Base-by-base conservation (phyloP, 2,329 filamentous ascomycete species). In the Fusarium sp. region DNA sequence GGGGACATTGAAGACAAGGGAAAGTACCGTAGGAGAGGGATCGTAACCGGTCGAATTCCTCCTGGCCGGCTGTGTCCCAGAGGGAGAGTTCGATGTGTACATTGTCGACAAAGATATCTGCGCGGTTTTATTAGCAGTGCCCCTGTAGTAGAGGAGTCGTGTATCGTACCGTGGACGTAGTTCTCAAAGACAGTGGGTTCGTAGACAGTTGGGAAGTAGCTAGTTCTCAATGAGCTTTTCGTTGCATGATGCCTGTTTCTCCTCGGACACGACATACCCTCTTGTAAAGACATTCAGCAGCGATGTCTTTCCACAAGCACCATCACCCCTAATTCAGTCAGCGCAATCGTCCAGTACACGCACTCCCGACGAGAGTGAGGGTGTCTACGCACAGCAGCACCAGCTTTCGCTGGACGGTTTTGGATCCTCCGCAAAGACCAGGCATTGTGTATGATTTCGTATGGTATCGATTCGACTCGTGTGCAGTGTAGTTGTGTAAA, bases 161-260 rank as follows among this genome's bases (percentile, higher is more conserved):
- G 34, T 15, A 17, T 49, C 87, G 78, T 87, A 97, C 93, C 94
- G 80, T 99, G 95, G 69, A 99, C 95, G 81, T 98, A 99, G 83
- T 99, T 99, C 81, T 99, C 95, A 82, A 98, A 98, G 71, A 98
- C 95, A 36, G 95, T 99, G 56, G 96, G 96, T 82, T 98, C 94
- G 84, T 98, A 98, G 77, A 98, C 95, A 60, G 95, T 98, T 52
- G 95, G 95, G 81, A 99, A 99, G 82, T 98, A 97, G 69, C 93
- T 95, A 75, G 40, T 51, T 62, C 54, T 43, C 22, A 55, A 61
- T 67, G 44, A 77, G 72, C 40, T 11, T 42, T 36, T 53, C 40
- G 46, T 15, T 21, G n/a, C 24, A 19, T 13, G 33, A 47, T 67
- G 13, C 34, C 28, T 10, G 5, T 39, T 42, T 55, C n/a, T 14